A percentile compares a stretch with the other conserved stretches of the same genome.
Evolutionary conservation across 768 basidiomycete genomes (phyloP).

Genomic region (Lentinula detonsa): DNA sequence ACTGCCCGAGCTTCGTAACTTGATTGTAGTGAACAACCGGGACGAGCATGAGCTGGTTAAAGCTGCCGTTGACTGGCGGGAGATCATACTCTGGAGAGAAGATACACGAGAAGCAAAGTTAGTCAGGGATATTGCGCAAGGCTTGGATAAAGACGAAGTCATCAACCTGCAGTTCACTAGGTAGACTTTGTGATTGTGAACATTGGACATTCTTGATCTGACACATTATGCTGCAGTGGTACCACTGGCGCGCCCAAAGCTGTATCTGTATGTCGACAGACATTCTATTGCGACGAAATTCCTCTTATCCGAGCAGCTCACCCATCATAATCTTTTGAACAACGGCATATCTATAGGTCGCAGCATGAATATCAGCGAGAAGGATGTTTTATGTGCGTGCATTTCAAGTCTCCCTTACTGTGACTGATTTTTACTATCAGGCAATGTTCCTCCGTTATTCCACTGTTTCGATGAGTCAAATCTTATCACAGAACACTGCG

Average conservation of each 20-base stretch:
- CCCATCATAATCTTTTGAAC: constrained; percentile 75
- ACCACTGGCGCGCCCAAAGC: constrained; percentile 82
- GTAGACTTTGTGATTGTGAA: constrained; percentile 25
- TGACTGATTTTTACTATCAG: constrained; percentile 26
- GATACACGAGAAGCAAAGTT: constrained; percentile 33
- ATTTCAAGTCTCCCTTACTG: neutral
- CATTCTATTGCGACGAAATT: neutral
- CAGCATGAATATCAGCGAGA: constrained; percentile 60
- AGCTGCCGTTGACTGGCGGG: constrained; percentile 64
- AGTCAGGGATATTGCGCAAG: constrained; percentile 34
- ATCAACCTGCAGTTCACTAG: constrained; percentile 86
- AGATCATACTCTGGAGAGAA: constrained; percentile 65
- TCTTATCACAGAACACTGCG: neutral
- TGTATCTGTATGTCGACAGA: constrained; percentile 52
- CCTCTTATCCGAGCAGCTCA: constrained; percentile 41
- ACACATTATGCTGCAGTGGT: constrained; percentile 38
- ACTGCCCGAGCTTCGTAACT: constrained; percentile 55
- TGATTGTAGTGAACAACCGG: constrained; percentile 65
- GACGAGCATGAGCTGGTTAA: constrained; percentile 37
- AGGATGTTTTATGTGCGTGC: constrained; percentile 63
- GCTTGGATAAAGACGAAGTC: constrained; percentile 56
- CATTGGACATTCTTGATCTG: neutral
- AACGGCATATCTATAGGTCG: constrained; percentile 67
- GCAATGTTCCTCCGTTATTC: constrained; percentile 80
- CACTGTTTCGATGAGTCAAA: constrained; percentile 82